Evolutionary conservation across 2,329 filamentous ascomycete genomes (phyloP).

Genomic region (Alternaria triticimaculans): DNA sequence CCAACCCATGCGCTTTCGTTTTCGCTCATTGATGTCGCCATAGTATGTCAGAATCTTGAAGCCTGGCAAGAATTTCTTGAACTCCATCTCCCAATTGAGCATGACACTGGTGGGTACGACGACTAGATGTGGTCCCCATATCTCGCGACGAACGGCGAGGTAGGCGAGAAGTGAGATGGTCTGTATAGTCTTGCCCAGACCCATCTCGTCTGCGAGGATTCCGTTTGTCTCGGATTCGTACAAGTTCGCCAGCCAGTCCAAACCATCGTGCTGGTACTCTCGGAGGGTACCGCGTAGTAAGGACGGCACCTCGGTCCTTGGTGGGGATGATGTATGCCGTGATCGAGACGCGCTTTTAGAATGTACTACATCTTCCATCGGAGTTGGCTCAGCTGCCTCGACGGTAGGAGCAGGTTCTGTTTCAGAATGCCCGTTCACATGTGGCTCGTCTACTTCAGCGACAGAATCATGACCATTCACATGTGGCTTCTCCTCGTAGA

Average conservation of each 20-base stretch:
- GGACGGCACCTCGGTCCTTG: slow-evolving; percentile 52
- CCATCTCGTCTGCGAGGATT: slow-evolving; percentile 98
- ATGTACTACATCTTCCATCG: slow-evolving; percentile 20
- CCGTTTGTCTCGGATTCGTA: slow-evolving; percentile 94
- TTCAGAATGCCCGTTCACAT: slow-evolving; percentile 20
- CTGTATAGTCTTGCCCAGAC: slow-evolving; percentile 96
- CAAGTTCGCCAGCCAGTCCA: slow-evolving; percentile 94
- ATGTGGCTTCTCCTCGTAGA: slow-evolving; percentile 51
- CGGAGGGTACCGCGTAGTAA: slow-evolving; percentile 86
- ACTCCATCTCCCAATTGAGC: slow-evolving; percentile 99
- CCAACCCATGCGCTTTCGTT: slow-evolving; percentile 90
- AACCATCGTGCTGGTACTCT: slow-evolving; percentile 95
- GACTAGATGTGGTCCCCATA: slow-evolving; percentile 96
- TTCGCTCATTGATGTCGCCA: slow-evolving; percentile 89
- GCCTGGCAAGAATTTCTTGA: slow-evolving; percentile 98
- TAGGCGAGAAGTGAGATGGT: slow-evolving; percentile 94
- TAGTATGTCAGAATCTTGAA: slow-evolving; percentile 99
- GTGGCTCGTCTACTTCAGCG: slow-evolving; percentile 8
- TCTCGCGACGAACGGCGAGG: slow-evolving; percentile 84
- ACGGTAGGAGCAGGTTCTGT: slow-evolving; percentile 12
- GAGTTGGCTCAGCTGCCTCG: slow-evolving; percentile 20
- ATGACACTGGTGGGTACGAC: slow-evolving; percentile 98
- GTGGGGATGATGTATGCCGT: slow-evolving; percentile 38
- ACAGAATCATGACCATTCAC: slow-evolving; percentile 17
- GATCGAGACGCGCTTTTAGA: slow-evolving; percentile 30